Evolutionary conservation across 78 protist species (phyloP).

Genomic region (Tieghemostelium lacteum): DNA sequence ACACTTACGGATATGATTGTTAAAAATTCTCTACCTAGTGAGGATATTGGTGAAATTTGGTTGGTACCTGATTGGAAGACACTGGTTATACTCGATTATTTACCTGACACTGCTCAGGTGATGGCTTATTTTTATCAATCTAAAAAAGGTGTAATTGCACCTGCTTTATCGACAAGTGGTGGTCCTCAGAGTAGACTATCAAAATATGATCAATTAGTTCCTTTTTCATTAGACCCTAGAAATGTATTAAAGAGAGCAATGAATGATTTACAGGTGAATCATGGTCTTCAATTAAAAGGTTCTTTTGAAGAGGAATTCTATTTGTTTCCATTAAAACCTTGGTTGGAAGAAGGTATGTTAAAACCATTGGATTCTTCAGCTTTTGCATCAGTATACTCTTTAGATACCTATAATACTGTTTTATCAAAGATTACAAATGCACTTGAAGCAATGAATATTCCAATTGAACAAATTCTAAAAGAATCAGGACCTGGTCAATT

Average conservation of each 20-base stretch:
- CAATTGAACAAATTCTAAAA: conserved; percentile 30
- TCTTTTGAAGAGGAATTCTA: conserved; percentile 69
- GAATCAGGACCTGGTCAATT: conserved; percentile 64
- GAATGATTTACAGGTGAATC: not conserved
- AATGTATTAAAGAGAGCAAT: not conserved
- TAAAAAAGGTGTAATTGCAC: not conserved
- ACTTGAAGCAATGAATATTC: conserved; percentile 2
- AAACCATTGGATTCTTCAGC: not conserved
- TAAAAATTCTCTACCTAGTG: not conserved
- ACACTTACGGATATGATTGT: not conserved
- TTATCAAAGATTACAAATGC: conserved; percentile 4
- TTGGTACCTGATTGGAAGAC: conserved; percentile 47
- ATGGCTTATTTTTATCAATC: conserved; percentile 13
- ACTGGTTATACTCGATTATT: not conserved
- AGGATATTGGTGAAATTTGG: conserved; percentile 19
- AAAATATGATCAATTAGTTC: not conserved
- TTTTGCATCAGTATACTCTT: conserved; percentile 11
- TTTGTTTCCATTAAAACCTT: not conserved
- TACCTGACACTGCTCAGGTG: conserved; percentile 2
- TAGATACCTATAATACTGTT: not conserved
- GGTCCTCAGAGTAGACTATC: not conserved
- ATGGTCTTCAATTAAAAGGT: conserved; percentile 6
- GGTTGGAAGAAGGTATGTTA: not conserved
- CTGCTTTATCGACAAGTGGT: not conserved
- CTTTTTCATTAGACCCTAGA: conserved; percentile 22